These are phyloP conservation scores for Forsythia viridissima DNA, from an alignment of 257 asterid genomes.

Conservation along the genomic window DNA sequence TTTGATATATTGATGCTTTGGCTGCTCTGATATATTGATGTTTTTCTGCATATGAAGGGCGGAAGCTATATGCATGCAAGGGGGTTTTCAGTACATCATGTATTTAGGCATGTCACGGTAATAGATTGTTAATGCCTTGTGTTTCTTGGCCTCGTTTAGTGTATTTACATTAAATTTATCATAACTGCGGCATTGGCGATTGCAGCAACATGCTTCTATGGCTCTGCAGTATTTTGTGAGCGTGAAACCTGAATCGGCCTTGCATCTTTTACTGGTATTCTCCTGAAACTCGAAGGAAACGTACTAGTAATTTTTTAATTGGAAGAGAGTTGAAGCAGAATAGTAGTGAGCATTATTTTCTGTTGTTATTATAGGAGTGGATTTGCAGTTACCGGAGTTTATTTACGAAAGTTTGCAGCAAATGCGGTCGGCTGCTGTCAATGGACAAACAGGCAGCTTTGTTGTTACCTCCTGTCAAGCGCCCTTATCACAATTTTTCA, in stretches of 20 bases:
- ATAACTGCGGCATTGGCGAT: constrained; percentile 3
- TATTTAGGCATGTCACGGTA: constrained; percentile 76
- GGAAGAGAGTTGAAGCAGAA: background rate
- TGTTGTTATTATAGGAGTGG: constrained; percentile 62
- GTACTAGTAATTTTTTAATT: too few species aligned
- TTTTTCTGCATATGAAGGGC: constrained; percentile 55
- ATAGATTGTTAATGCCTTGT: constrained; percentile 16
- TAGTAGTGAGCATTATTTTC: constrained; percentile 1
- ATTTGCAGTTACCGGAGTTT: constrained; percentile 77
- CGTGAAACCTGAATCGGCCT: constrained; percentile 49
- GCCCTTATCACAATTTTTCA: constrained; percentile 51
- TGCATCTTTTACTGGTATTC: constrained; percentile 67
- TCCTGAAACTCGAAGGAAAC: background rate
- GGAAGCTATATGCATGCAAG: constrained; percentile 86
- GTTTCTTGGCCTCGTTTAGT: background rate
- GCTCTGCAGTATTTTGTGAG: constrained; percentile 80
- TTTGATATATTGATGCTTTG: constrained; percentile 2
- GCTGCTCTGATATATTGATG: constrained; percentile 33
- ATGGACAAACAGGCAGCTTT: constrained; percentile 83
- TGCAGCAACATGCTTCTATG: constrained; percentile 89
- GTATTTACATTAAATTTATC: constrained; percentile 1
- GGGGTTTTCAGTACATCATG: constrained; percentile 70
- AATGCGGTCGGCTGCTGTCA: constrained; percentile 69
- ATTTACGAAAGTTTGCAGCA: constrained; percentile 80
- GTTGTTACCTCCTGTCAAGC: constrained; percentile 74